Evolutionary conservation across 441 rosid genomes (phyloP), one percentile per base, ranked within the genome.

Genomic region (Populus hybrid): DNA sequence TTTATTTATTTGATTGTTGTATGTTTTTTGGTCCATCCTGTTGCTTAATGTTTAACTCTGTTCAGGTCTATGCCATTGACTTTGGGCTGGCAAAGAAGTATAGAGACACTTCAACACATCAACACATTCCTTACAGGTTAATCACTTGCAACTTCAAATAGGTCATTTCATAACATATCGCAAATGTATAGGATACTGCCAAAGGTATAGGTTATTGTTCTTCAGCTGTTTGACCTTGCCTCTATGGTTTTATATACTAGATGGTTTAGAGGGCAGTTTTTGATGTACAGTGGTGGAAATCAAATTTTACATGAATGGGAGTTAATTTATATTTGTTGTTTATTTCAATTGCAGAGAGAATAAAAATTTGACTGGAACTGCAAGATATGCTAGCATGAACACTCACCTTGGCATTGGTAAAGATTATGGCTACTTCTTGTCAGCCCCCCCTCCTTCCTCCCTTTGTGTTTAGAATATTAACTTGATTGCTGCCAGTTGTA

Each of bases 301-400:
- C 38, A 50, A 67, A 18, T 50, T 66, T 21, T 65, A 21, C 68
- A 54, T 36, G 12, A n/a, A 54, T 54, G 8, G 61, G 61, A 16
- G 21, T 54, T 26, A 40, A 18, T 75, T 71, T 81, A 57, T 28
- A 46, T 16, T 30, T 81, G 28, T 23, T 24, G 71, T 30, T n/a
- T 71, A 34, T 76, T 6, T 59, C 59, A 69, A 40, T 75, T 89
- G 82, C 91, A 95, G 99, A 83, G 99, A 95, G 83, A 95, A 95
- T 74, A 94, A 94, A 80, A 95, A 94, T 85, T 88, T 95, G 83
- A 94, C 98, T 3, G 98, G 99, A 77, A 95, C 99, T 81, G 97
- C 98, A 69, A 92, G 99, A 90, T 95, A 94, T 90, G 98, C 98
- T 26, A 95, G 99, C 90, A 94, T 92, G 97, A 95, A 92, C 72